Percentiles rank a stretch among this genome's conserved stretches.
phyloP scores from a whole-genome alignment of 345 rosid genomes.

The Ceriops zippeliana region DNA sequence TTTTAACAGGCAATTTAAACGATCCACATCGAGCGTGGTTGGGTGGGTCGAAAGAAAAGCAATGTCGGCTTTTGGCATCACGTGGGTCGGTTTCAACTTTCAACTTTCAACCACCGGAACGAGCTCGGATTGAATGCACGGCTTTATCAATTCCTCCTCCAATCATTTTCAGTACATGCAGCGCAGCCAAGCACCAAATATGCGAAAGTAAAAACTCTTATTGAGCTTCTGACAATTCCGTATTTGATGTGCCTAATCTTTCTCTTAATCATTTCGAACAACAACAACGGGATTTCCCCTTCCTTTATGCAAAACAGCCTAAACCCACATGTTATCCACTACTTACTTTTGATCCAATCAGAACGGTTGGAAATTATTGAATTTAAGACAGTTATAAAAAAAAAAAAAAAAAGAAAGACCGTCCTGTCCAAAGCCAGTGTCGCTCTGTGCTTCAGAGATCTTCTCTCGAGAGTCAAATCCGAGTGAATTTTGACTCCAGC shows the following conservation, averaged over 20 bases:
- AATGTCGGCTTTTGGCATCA: not conserved
- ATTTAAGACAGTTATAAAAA: no score
- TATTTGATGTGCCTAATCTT: not conserved
- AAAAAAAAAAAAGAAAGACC: not conserved
- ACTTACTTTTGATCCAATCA: not conserved
- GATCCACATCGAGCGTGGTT: no score
- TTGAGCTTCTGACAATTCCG: not conserved
- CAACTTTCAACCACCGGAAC: not conserved
- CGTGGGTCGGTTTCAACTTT: not conserved
- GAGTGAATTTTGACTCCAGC: not conserved
- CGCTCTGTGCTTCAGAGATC: not conserved
- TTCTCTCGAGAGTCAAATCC: not conserved
- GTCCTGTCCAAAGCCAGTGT: not conserved
- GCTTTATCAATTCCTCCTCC: not conserved
- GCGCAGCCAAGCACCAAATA: not conserved
- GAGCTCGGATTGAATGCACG: not conserved
- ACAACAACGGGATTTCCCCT: not conserved
- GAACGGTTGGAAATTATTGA: not conserved
- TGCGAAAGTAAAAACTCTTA: no score
- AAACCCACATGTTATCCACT: not conserved
- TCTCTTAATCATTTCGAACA: not conserved
- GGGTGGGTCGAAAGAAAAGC: not conserved
- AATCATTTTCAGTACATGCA: not conserved
- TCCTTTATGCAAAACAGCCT: not conserved
- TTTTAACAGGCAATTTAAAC: no score